phyloP scores from a whole-genome alignment of 129 eudicot genomes.

The Oenanthe sinensis region DNA sequence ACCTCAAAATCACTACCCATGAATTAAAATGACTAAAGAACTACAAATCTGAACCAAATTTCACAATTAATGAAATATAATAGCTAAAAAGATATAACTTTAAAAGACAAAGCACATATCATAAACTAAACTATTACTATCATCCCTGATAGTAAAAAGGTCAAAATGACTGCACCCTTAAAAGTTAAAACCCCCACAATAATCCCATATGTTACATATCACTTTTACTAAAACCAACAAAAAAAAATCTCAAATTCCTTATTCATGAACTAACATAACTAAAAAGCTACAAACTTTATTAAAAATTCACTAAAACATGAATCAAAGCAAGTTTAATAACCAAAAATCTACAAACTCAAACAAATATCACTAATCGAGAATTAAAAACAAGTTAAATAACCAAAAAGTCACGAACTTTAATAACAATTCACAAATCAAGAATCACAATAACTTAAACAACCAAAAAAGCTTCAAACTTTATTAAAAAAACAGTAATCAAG shows the following conservation, averaged over 20 bases:
- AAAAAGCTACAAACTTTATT: background rate
- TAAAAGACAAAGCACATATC: constrained; percentile 13
- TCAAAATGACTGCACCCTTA: constrained; percentile 13
- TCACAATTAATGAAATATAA: background rate
- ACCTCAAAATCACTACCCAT: background rate
- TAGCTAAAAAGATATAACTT: background rate
- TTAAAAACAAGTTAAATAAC: background rate
- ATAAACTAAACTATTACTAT: background rate
- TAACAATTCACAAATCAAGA: background rate
- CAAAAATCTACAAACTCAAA: background rate
- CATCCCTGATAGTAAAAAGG: background rate
- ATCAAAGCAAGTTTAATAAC: background rate
- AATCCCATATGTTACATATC: background rate
- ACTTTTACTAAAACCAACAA: background rate
- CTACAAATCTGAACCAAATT: background rate
- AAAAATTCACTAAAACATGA: background rate
- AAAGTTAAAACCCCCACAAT: constrained; percentile 21
- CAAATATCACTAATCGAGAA: background rate
- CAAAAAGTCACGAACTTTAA: background rate
- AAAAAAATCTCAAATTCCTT: background rate
- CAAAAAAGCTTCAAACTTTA: background rate
- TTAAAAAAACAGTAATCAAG: background rate
- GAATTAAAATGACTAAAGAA: background rate
- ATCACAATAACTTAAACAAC: no score
- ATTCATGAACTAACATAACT: background rate